Evolutionary conservation across 805 yeast genomes (phyloP).

Genomic region (Wickerhamiella brachini): DNA sequence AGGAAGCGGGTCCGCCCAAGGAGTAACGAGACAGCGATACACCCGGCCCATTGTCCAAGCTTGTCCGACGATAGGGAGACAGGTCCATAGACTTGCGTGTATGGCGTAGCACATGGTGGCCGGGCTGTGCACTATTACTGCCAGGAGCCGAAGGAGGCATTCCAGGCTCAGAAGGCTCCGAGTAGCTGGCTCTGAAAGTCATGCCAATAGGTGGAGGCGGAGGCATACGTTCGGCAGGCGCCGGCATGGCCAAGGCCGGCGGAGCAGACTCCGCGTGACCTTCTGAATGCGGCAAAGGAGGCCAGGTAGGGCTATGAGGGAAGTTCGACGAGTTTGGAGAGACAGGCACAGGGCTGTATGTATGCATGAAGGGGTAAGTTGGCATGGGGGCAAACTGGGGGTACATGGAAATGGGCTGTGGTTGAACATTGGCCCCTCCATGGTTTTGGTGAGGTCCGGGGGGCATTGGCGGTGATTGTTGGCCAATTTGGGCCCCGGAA

Average conservation of each 20-base stretch:
- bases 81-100: background rate
- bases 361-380: background rate
- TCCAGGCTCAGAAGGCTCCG: background rate
- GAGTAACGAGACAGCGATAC: conserved; percentile 3
- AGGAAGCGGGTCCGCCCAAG: background rate
- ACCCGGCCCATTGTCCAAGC: background rate
- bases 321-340: background rate
- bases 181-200: conserved; percentile 1
- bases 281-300: background rate
- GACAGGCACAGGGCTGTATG: background rate
- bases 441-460: background rate
- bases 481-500: background rate
- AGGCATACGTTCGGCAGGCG: background rate
- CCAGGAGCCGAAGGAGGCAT: background rate
- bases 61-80: conserved; percentile 1
- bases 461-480: background rate
- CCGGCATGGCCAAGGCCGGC: background rate
- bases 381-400: background rate
- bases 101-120: background rate
- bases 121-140: background rate
- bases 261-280: background rate
- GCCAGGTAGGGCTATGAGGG: background rate
- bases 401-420: background rate
- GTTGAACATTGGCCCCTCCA: background rate
- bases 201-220: background rate